Conservation (phyloP, 2,329 filamentous ascomycete species). For the Pseudodiploospora longispora region DNA sequence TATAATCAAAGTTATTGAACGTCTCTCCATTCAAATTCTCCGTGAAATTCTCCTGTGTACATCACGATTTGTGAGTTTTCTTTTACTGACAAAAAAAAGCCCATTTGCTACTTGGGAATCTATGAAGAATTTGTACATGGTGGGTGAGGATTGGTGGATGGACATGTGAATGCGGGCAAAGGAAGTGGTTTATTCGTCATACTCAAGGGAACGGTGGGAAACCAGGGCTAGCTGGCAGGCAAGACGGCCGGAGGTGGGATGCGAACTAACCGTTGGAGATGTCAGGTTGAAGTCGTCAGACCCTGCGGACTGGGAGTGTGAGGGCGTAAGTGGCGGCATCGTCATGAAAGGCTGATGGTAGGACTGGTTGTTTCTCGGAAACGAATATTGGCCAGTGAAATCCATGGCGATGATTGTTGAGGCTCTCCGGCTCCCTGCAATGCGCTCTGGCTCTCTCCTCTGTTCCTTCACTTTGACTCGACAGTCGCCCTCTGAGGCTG, state of each 20-base stretch:
- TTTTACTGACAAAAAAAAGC: background rate
- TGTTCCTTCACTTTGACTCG: no score
- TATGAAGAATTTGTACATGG: background rate
- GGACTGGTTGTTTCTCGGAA: slow-evolving; percentile 35
- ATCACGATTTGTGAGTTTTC: background rate
- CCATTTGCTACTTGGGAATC: background rate
- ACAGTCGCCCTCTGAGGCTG: no score
- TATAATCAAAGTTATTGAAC: slow-evolving; percentile 39
- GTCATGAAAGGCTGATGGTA: slow-evolving; percentile 45
- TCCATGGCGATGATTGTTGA: slow-evolving; percentile 33
- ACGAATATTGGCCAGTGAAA: slow-evolving; percentile 40
- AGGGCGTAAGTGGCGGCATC: slow-evolving; percentile 46
- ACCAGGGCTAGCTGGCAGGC: slow-evolving; percentile 14
- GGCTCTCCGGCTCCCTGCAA: no score
- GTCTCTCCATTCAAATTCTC: slow-evolving; percentile 39
- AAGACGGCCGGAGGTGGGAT: slow-evolving; percentile 18
- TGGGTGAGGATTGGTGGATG: slow-evolving; percentile 5
- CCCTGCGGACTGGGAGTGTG: slow-evolving; percentile 44
- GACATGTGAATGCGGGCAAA: background rate
- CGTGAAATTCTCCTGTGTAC: slow-evolving; percentile 38
- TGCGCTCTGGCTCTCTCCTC: no score
- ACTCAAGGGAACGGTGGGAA: slow-evolving; percentile 21
- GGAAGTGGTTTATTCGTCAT: slow-evolving; percentile 18
- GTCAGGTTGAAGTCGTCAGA: slow-evolving; percentile 48
- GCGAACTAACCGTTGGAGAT: slow-evolving; percentile 45